Base-by-base conservation (phyloP, 208 protist species). In the Leishmania turanica region DNA sequence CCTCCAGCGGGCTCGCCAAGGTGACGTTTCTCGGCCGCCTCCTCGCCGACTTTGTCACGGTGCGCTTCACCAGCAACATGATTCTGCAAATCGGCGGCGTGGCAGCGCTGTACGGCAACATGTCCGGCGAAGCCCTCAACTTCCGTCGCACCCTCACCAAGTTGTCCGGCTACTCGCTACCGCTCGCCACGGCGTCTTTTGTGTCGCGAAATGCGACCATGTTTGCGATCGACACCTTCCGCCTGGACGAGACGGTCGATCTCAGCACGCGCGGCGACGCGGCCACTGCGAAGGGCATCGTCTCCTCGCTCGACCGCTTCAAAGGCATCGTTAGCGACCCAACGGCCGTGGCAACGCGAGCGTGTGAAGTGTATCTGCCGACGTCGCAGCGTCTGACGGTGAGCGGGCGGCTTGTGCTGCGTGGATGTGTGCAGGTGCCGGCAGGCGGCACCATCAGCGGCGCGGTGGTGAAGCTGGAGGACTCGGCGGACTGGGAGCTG, bases 61-160 rank as follows among this genome's bases (percentile, higher is more conserved):
- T 83, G 13, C 56, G 80, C 40, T 92, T 96, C 76, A 84, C 71
- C 17, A 88, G 88, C 56, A 92, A 88, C 81, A 87, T 90, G 40
- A 79, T 92, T 64, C 80, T 96, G 70, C 87, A 93, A 34, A 53
- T 84, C 21, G 79, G 81, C 75, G 77, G 84, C 5, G 69, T 87
- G 64, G 53, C 80, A 0, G 85, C 89, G 8, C 72, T 94, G 7
- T 93, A 93, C 82, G 89, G 89, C 42, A 75, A 85, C 75, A 84
- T 82, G 65, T 78, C 78, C 21, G 79, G 78, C 77, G 74, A 70
- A 31, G 68, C 71, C 76, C 31, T 81, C 64, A 64, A 24, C 34
- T 81, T 85, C 60, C 70, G 51, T 37, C 76, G 81, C 77, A 56
- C 37, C 42, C 4, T 73, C 53, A 24, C 70, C 54, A 40, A 4